Evolutionary conservation across 305 asterid species (phyloP).

Genomic region (Ajuga reptans): DNA sequence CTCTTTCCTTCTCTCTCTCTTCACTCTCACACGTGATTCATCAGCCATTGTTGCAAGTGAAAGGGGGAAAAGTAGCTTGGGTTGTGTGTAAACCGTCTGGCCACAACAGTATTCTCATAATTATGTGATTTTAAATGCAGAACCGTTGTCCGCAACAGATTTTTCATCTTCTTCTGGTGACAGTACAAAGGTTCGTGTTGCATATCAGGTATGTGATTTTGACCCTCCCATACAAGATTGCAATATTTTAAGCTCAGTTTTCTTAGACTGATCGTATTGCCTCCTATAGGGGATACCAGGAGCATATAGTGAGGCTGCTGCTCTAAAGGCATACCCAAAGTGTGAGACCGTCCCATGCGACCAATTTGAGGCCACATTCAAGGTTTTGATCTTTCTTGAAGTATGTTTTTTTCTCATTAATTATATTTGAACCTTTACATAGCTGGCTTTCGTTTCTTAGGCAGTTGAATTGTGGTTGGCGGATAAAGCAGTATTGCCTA

Average conservation of each 20-base stretch:
- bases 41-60: no score
- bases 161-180: conserved; percentile 29
- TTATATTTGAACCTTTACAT: not conserved
- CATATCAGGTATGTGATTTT: conserved; percentile 57
- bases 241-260: not conserved
- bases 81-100: not conserved
- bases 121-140: conserved; percentile 31
- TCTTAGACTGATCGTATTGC: conserved; percentile 15
- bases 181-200: conserved; percentile 61
- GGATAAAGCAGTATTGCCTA: conserved; percentile 43
- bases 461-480: conserved; percentile 84
- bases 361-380: conserved; percentile 65
- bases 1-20: no score
- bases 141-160: conserved; percentile 56
- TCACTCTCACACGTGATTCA: no score
- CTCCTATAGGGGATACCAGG: conserved; percentile 66
- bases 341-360: conserved; percentile 84
- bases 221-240: no score
- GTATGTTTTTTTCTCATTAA: not conserved
- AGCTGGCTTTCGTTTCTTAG: conserved; percentile 31
- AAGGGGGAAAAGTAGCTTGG: no score
- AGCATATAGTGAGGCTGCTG: conserved; percentile 76
- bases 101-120: no score
- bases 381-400: conserved; percentile 32
- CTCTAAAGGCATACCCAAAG: conserved; percentile 64